Conservation (phyloP, 306 rosid species). For the Fragaria ananassa region DNA sequence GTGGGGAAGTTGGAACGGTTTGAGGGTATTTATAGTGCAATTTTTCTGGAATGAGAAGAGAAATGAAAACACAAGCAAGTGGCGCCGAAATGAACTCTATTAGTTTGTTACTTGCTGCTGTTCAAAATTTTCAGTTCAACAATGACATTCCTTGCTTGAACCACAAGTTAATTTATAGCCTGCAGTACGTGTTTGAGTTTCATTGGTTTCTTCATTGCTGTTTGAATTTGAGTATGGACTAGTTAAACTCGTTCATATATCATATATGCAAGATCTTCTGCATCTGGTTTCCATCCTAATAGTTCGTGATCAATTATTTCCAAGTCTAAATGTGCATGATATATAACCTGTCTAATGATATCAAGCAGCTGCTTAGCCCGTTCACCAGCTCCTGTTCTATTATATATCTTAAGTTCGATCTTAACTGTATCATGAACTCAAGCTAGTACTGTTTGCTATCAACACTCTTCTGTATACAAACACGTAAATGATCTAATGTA, state of each 20-base stretch:
- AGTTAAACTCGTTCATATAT: background rate
- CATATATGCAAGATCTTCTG: background rate
- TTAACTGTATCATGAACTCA: no score
- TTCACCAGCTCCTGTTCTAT: no score
- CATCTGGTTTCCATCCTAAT: background rate
- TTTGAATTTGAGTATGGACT: background rate
- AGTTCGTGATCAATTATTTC: no score
- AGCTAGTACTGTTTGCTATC: background rate
- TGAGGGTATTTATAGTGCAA: slow-evolving; percentile 17
- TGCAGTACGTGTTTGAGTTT: background rate
- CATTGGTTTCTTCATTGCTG: background rate
- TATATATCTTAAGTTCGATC: no score
- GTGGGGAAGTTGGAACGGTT: slow-evolving; percentile 20
- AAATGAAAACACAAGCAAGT: background rate
- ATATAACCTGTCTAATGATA: no score
- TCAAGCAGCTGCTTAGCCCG: no score
- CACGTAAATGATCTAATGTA: no score
- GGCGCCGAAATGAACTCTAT: slow-evolving; percentile 10
- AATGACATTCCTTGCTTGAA: background rate
- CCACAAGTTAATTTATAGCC: background rate
- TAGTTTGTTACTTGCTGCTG: background rate
- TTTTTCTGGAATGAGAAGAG: background rate
- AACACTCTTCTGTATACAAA: background rate
- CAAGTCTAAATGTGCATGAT: no score
- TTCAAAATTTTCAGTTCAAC: background rate